These are phyloP conservation scores for Geosmithia flava DNA, from an alignment of 2,329 filamentous ascomycete genomes.

Conservation along the genomic window DNA sequence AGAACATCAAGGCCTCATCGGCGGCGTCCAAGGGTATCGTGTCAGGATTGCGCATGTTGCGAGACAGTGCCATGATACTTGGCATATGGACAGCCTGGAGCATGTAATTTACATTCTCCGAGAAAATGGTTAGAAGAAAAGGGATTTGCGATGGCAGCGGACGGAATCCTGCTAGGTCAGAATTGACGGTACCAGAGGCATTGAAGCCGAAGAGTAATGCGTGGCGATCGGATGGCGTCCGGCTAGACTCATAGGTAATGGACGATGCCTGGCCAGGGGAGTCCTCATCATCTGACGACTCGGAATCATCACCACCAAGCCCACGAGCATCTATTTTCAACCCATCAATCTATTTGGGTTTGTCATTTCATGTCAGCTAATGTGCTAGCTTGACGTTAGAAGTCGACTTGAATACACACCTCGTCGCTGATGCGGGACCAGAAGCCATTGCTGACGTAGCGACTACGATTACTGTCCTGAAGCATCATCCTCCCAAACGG, in stretches of 20 bases:
- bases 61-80: conserved; percentile 23
- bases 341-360: conserved; percentile 25
- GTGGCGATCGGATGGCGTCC: conserved; percentile 30
- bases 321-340: conserved; percentile 25
- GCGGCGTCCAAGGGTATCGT: conserved; percentile 20
- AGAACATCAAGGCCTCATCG: conserved; percentile 40
- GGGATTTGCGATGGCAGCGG: conserved; percentile 43
- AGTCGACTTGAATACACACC: conserved; percentile 17
- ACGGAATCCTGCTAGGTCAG: conserved; percentile 25
- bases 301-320: conserved; percentile 18
- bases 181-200: conserved; percentile 10
- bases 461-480: conserved; percentile 25
- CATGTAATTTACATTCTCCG: conserved; percentile 36
- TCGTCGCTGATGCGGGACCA: conserved; percentile 45
- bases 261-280: conserved; percentile 8
- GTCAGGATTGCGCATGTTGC: conserved; percentile 18
- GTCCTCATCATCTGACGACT: conserved; percentile 24
- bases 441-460: conserved; percentile 39
- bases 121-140: conserved; percentile 36
- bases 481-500: conserved; percentile 35
- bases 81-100: conserved; percentile 32
- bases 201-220: conserved; percentile 39
- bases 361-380: conserved; percentile 1
- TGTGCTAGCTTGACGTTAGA: neutral
- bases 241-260: conserved; percentile 22